Base-by-base conservation (phyloP, 1,139 yeast genomes). In the Candida glucosophila region DNA sequence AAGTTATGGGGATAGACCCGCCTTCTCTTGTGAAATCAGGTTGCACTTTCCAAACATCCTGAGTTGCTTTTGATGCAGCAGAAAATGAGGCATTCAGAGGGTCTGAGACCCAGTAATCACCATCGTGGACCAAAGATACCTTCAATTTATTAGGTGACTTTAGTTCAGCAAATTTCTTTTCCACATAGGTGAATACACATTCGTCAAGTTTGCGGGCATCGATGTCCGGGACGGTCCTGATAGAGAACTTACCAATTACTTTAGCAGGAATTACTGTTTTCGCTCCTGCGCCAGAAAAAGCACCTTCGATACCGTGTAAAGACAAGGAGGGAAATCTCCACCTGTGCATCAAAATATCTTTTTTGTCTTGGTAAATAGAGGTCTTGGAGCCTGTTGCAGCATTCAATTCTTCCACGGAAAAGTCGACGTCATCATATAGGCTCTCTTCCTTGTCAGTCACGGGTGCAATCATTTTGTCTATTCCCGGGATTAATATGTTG, bases 11-110 rank as follows among this genome's bases (percentile, higher is more conserved):
- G 47, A 90, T 90, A 4, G 96, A 86, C 16, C 98, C 98, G 47
- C 98, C 97, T 62, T 90, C 98, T 64, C 98, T 79, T 29, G 98
- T 92, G 52, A 83, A 74, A 56, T 92, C 98, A 20, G 98, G 98
- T 34, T 82, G 92, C 29, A 88, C 74, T 35, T 82, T 78, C 92
- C 95, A 90, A 17, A 92, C 97, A 30, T 79, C 77, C 57, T 86
- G 77, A 26, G 97, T 90, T 29, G 98, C 98, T 49, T 77, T 74
- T 29, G 85, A 74, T 22, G 98, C 99, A 31, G 98, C 97, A 24
- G 88, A 73, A 67, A 88, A 92, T 26, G 86, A 73, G 41, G 82
- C 88, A 56, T 88, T 90, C 63, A 77, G 76, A 33, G 98, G 98
- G 56, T 88, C 86, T 28, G 93, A 74, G 26, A 85, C 79, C 98